Conservation (phyloP, 805 yeast genomes). For the Citeromyces nyonsensis region DNA sequence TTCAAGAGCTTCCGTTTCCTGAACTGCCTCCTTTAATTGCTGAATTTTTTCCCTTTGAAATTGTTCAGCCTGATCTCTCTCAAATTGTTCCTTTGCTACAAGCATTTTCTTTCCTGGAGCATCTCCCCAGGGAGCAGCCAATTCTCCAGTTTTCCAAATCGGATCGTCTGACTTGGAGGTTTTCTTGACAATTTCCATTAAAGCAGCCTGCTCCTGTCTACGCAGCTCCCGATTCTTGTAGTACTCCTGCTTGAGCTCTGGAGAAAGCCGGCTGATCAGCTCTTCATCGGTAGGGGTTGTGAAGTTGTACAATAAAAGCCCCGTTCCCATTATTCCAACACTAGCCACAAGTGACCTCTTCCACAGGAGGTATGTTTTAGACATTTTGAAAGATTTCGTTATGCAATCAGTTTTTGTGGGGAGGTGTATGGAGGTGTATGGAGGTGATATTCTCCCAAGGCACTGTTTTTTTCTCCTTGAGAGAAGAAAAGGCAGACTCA, state of each 20-base stretch:
- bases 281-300: constrained; percentile 82
- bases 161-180: constrained; percentile 64
- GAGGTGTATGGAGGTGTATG: no score
- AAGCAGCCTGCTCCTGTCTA: constrained; percentile 50
- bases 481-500: no score
- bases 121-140: constrained; percentile 54
- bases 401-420: no score
- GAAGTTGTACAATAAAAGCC: constrained; percentile 55
- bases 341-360: constrained; percentile 25
- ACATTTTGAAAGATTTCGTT: no score
- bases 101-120: constrained; percentile 22
- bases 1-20: constrained; percentile 14
- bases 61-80: constrained; percentile 27
- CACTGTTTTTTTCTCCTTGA: no score
- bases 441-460: no score
- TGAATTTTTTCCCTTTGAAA: constrained; percentile 22
- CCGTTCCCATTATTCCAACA: constrained; percentile 53
- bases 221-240: constrained; percentile 48
- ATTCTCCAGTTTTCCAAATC: constrained; percentile 67
- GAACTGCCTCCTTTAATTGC: constrained; percentile 20
- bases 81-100: constrained; percentile 26
- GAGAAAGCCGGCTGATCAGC: constrained; percentile 57
- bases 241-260: constrained; percentile 69
- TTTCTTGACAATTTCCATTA: constrained; percentile 48
- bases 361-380: constrained; percentile 8